These are phyloP conservation scores for Herpetomonas samuelpessoai DNA, from an alignment of 208 protist genomes.

Conservation along the genomic window DNA sequence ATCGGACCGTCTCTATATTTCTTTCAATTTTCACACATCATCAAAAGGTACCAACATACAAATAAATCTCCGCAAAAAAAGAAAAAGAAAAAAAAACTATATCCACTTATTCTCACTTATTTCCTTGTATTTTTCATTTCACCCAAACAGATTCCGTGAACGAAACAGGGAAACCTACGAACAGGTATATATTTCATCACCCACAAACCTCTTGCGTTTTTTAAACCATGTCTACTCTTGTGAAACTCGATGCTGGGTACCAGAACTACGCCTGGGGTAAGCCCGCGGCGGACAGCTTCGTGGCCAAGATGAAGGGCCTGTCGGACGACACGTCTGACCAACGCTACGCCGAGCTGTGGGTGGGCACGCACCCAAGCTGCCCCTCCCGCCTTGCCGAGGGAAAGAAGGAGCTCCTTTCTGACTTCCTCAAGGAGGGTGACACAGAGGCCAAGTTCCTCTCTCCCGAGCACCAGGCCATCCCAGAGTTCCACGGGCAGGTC, in stretches of 20 bases:
- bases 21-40: too few relatives aligned
- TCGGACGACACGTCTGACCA: slow-evolving; percentile 43
- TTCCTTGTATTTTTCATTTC: too few relatives aligned
- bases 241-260: slow-evolving; percentile 61
- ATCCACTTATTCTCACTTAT: too few relatives aligned
- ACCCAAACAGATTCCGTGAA: too few relatives aligned
- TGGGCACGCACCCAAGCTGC: slow-evolving; percentile 95
- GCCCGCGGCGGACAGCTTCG: slow-evolving; percentile 67
- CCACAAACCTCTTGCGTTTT: not conserved
- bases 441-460: slow-evolving; percentile 56
- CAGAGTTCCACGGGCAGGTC: slow-evolving; percentile 66
- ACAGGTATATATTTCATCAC: slow-evolving; percentile 2
- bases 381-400: slow-evolving; percentile 59
- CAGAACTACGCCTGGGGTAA: slow-evolving; percentile 90
- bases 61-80: too few relatives aligned
- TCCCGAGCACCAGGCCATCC: slow-evolving; percentile 29
- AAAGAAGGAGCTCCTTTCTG: slow-evolving; percentile 44
- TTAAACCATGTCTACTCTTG: slow-evolving; percentile 31
- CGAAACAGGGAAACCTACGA: too few relatives aligned
- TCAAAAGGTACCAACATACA: too few relatives aligned
- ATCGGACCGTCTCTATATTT: too few relatives aligned
- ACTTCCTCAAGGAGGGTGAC: slow-evolving; percentile 43
- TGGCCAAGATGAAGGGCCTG: slow-evolving; percentile 74
- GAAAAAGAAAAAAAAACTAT: too few relatives aligned
- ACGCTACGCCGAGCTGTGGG: slow-evolving; percentile 96